Percentiles rank a stretch among this genome's conserved stretches.
Conservation (phyloP, 2,329 filamentous ascomycete species). For the Botrytis squamosa region DNA sequence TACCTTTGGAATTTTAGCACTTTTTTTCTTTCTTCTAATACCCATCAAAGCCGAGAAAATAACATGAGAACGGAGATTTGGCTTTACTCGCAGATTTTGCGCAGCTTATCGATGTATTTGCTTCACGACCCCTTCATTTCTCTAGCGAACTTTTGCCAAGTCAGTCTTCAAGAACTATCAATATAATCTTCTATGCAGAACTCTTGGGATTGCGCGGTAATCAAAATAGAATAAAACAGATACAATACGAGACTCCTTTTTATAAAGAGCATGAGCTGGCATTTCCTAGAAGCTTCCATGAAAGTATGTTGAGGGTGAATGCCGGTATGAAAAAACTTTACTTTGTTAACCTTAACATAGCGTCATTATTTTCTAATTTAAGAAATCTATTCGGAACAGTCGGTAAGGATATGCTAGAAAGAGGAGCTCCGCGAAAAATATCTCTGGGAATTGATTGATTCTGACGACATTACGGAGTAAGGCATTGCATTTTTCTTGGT, state of each 20-base stretch:
- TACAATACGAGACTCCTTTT: not conserved
- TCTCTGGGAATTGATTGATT: not conserved
- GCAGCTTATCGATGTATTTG: not conserved
- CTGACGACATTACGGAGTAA: not conserved
- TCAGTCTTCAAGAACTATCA: not conserved
- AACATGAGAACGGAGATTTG: not conserved
- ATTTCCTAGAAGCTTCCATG: not conserved
- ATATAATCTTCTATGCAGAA: not conserved
- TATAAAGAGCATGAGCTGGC: not conserved
- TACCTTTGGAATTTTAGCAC: not conserved
- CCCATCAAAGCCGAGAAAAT: not conserved
- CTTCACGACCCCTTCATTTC: not conserved
- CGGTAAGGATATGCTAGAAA: not conserved
- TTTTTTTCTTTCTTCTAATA: not conserved
- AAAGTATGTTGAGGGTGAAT: not conserved
- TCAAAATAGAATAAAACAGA: not conserved
- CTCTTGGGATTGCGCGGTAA: not conserved
- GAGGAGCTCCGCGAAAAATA: not conserved
- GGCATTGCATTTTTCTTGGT: not conserved
- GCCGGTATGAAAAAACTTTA: not conserved
- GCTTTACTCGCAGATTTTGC: not conserved
- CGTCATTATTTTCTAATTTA: not conserved
- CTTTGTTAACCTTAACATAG: not conserved
- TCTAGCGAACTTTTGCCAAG: not conserved
- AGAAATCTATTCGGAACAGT: not conserved